A percentile compares a stretch with the other conserved stretches of the same genome.
Conservation (phyloP, 805 yeast genomes). For the Ogataea chonburiensis region DNA sequence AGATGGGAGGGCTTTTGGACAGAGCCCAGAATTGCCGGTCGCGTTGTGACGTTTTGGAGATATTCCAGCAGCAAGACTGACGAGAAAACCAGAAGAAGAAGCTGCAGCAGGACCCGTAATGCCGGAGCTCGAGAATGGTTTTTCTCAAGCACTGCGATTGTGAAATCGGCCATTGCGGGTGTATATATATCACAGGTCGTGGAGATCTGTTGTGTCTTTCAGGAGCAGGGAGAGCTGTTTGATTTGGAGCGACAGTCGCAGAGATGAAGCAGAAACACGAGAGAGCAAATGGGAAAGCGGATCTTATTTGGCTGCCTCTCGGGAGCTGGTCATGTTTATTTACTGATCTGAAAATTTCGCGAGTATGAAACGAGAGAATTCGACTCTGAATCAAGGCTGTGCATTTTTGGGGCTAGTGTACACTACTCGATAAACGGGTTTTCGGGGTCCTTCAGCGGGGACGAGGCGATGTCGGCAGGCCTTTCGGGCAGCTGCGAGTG, state of each 20-base stretch:
- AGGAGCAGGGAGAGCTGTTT: too few species aligned
- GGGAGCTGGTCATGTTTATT: conserved; percentile 2
- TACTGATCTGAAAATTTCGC: conserved; percentile 7
- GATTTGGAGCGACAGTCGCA: too few species aligned
- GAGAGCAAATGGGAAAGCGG: background rate
- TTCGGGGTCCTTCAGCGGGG: conserved; percentile 9
- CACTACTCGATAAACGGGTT: conserved; percentile 14
- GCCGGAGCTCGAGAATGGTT: background rate
- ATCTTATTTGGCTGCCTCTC: background rate
- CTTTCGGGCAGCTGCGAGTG: conserved; percentile 15
- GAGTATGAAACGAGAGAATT: conserved; percentile 1
- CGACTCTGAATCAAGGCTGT: conserved; percentile 2
- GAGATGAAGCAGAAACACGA: too few species aligned
- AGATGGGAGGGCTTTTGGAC: background rate
- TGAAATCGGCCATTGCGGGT: conserved; percentile 4
- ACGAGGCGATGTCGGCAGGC: conserved; percentile 6
- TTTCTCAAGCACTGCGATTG: background rate
- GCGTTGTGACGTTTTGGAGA: background rate
- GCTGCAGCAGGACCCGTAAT: conserved; percentile 1
- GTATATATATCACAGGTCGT: too few species aligned
- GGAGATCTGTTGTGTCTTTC: too few species aligned
- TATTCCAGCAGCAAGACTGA: conserved; percentile 1
- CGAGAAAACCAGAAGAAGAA: conserved; percentile 1
- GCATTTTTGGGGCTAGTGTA: conserved; percentile 6
- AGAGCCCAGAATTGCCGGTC: background rate